Conservation (phyloP, 192 early-diverging fungal genomes). For the Backusella luteola region DNA sequence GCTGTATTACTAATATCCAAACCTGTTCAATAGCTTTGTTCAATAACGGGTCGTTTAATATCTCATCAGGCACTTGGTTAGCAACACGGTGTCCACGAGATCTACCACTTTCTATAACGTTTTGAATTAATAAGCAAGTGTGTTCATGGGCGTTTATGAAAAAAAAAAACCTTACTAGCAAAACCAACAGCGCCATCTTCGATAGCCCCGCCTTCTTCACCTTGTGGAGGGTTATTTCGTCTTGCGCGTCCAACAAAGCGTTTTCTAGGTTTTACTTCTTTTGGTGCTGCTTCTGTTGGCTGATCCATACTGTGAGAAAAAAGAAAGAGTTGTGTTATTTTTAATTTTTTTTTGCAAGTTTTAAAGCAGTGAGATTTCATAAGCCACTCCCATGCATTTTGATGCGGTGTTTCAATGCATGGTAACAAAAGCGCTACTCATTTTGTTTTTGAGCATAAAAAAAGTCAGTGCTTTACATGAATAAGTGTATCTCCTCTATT, state of each 20-base stretch:
- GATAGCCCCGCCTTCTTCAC: conserved; percentile 36
- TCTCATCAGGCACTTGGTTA: conserved; percentile 84
- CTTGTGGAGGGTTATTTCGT: conserved; percentile 7
- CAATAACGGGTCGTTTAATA: conserved; percentile 75
- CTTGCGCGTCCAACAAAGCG: conserved; percentile 49
- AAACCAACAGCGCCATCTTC: conserved; percentile 52
- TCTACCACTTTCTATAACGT: conserved; percentile 24
- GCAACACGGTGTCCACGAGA: conserved; percentile 38
- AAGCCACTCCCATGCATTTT: background rate
- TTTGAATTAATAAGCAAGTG: background rate
- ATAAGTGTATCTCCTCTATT: too few species aligned
- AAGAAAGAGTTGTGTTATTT: background rate
- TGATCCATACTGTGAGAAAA: conserved; percentile 17
- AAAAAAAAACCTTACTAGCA: conserved; percentile 19
- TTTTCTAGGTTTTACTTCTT: conserved; percentile 44
- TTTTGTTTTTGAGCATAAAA: too few species aligned
- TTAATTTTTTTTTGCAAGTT: background rate
- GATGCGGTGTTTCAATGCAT: too few species aligned
- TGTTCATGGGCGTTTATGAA: background rate
- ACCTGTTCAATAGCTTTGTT: conserved; percentile 82
- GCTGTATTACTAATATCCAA: background rate
- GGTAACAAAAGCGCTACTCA: too few species aligned
- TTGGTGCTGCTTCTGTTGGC: background rate
- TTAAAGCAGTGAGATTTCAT: background rate
- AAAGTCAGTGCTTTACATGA: too few species aligned